These are phyloP conservation scores for Pichia sp. DNA, from an alignment of 1,139 yeast genomes.

Conservation along the genomic window DNA sequence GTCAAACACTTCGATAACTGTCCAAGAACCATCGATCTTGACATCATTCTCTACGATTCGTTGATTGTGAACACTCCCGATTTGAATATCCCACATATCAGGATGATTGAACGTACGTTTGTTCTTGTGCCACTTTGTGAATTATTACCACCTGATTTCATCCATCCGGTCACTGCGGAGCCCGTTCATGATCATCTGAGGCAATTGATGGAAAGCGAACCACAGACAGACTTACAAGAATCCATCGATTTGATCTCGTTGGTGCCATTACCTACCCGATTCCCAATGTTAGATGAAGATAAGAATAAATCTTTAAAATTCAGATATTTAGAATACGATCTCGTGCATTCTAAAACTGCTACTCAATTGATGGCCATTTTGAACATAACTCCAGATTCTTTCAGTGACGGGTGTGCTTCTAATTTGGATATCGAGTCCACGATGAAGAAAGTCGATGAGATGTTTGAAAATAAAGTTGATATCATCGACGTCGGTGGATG, in stretches of 20 bases:
- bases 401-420: conserved; percentile 80
- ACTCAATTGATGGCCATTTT: conserved; percentile 80
- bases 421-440: conserved; percentile 42
- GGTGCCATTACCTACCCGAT: conserved; percentile 42
- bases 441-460: conserved; percentile 41
- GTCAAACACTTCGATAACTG: conserved; percentile 84
- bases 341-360: conserved; percentile 33
- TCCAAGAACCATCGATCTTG: conserved; percentile 88
- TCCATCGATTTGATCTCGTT: conserved; percentile 44
- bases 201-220: conserved; percentile 42
- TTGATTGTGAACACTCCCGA: conserved; percentile 51
- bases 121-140: conserved; percentile 90
- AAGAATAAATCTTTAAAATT: conserved; percentile 10
- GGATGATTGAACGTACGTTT: conserved; percentile 87
- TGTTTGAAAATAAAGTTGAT: conserved; percentile 49
- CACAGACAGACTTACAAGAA: conserved; percentile 42
- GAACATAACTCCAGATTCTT: conserved; percentile 92
- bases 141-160: conserved; percentile 56
- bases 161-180: conserved; percentile 86
- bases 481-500: conserved; percentile 93
- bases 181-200: conserved; percentile 66
- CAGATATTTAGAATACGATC: conserved; percentile 41
- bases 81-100: conserved; percentile 78
- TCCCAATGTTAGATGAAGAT: conserved; percentile 12
- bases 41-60: conserved; percentile 73